Evolutionary conservation across 768 basidiomycete species (phyloP), one percentile per base, ranked within the genome.

Genomic region (Serendipita sp.): DNA sequence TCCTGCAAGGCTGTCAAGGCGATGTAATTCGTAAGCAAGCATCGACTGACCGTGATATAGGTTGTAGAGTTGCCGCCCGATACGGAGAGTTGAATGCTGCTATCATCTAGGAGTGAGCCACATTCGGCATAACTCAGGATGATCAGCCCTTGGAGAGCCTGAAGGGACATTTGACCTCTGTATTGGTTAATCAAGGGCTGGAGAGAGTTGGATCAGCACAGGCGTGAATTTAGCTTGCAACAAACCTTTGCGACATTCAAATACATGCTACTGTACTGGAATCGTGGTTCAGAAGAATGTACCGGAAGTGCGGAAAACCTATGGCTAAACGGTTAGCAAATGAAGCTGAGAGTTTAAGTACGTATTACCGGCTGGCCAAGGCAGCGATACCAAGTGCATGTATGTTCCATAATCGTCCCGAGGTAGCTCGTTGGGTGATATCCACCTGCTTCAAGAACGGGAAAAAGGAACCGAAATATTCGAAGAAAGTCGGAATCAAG

Each of bases 151-250:
- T 60, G 56, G 18, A 60, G 56, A 38, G 56, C 56, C 35, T 60
- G 56, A 34, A 60, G 56, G 28, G 56, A 28, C 30, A 60, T 16
- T 18, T 60, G 56, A 10, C 56, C 56, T 18, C 35, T 60, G 56
- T 24, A 60, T 35, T 60, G 56, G n/a, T 10, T 60, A 18, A 60
- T 60, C 56, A 60, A 60, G 56, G 56, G 56, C 56, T 60, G 28
- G 8, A 4, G 28, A 53, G n/a, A n/a, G 48, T 53, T 53, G 48
- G 2, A 24, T 53, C 10, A 53, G 48, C 48, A 8, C 32, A 24
- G 48, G 48, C 48, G 18, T 18, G 48, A 18, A 10, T 53, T 53
- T 7, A 24, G n/a, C 5, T 41, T 41, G 18, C 10, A 18, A 32
- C 56, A 28, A 24, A 60, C 56, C 56, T 60, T 60, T 8, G 56